Conservation (phyloP, 768 basidiomycete species). For the Termitomyces sp. region DNA sequence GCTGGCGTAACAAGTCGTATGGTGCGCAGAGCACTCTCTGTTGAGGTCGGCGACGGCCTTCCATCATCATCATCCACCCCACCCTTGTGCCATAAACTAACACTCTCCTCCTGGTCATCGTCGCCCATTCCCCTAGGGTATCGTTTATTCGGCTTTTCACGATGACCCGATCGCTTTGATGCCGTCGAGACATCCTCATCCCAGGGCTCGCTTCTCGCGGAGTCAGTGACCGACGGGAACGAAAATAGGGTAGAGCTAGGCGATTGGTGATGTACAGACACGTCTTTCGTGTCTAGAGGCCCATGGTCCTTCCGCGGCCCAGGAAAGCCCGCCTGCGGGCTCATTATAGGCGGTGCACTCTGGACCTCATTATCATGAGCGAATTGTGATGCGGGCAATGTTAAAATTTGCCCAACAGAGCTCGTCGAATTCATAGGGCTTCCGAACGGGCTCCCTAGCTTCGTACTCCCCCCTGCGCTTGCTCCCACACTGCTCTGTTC, state of each 20-base stretch:
- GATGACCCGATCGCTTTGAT: conserved; percentile 18
- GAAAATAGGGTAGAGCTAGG: conserved; percentile 31
- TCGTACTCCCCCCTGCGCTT: conserved; percentile 8
- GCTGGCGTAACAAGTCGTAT: conserved; percentile 14
- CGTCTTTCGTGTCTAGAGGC: conserved; percentile 30
- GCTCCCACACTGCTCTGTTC: conserved; percentile 11
- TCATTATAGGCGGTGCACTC: conserved; percentile 42
- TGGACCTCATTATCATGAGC: conserved; percentile 28
- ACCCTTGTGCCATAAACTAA: conserved; percentile 41
- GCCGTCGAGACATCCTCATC: conserved; percentile 25
- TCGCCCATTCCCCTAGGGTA: conserved; percentile 45
- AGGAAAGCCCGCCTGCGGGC: conserved; percentile 23
- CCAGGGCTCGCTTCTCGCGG: conserved; percentile 35
- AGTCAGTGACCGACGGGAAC: conserved; percentile 51
- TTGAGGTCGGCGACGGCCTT: conserved; percentile 3
- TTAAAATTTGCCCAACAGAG: conserved; percentile 21
- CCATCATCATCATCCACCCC: conserved; percentile 18
- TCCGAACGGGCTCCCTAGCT: conserved; percentile 7
- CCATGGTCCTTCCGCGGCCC: conserved; percentile 11
- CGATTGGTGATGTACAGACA: conserved; percentile 23
- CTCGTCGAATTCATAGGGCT: conserved; percentile 1
- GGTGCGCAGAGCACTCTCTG: conserved; percentile 3
- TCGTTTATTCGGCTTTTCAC: conserved; percentile 32
- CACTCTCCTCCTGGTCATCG: conserved; percentile 59
- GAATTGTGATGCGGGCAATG: conserved; percentile 24